Evolutionary conservation across 2,329 filamentous ascomycete species (phyloP).

Genomic region (Aspergillus viridinutans): DNA sequence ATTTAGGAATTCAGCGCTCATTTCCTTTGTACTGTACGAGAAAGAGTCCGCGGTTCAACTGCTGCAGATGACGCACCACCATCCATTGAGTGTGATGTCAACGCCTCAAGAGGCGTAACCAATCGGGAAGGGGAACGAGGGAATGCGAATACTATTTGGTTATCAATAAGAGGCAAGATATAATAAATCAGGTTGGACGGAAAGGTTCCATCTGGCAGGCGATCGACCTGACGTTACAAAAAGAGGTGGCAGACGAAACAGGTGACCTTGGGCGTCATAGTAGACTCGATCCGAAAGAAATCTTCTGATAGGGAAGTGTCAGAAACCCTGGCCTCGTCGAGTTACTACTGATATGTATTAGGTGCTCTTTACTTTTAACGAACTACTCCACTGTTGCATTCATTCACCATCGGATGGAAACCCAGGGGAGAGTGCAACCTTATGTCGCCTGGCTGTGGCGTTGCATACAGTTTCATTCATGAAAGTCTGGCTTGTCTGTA

Average conservation of each 20-base stretch:
- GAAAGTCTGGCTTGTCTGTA: background rate
- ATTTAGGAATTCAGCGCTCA: too few relatives aligned
- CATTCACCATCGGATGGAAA: slow-evolving; percentile 24
- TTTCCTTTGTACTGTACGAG: background rate
- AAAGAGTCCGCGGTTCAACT: background rate
- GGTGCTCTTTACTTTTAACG: background rate
- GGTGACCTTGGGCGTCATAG: background rate
- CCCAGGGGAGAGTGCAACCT: slow-evolving; percentile 22
- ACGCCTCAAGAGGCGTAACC: background rate
- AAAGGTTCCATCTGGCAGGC: slow-evolving; percentile 4
- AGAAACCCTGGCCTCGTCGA: too few relatives aligned
- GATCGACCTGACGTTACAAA: slow-evolving; percentile 18
- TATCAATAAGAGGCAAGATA: background rate
- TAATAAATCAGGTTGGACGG: background rate
- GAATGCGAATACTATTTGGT: slow-evolving; percentile 1
- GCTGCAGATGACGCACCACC: slow-evolving; percentile 2
- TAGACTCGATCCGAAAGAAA: background rate
- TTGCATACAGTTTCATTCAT: slow-evolving; percentile 9
- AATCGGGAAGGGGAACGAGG: background rate
- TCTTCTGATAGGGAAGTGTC: background rate
- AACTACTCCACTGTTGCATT: slow-evolving; percentile 24
- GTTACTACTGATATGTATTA: background rate
- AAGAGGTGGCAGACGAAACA: slow-evolving; percentile 13
- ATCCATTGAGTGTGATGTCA: background rate
- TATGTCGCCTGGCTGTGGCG: slow-evolving; percentile 5